These are phyloP conservation scores for Conringia planisiliqua DNA, from an alignment of 345 rosid genomes.

Conservation along the genomic window DNA sequence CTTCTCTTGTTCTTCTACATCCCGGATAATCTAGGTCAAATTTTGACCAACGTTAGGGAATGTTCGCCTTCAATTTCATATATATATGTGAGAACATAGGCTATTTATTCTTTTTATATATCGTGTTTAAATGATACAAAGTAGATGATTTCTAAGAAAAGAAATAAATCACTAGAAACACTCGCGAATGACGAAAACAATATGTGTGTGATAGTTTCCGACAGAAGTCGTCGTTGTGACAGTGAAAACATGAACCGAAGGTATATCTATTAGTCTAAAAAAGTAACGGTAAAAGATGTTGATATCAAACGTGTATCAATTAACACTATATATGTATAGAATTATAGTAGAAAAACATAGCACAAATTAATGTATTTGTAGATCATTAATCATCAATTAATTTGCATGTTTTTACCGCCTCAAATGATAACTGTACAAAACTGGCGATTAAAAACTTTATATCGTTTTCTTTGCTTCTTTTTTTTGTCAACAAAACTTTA, in stretches of 20 bases:
- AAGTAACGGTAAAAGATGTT: background rate
- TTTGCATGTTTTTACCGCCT: background rate
- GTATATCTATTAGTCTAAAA: background rate
- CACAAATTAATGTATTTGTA: background rate
- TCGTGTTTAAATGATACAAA: background rate
- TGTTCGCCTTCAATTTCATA: background rate
- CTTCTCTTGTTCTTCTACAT: background rate
- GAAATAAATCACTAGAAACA: background rate
- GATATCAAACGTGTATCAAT: background rate
- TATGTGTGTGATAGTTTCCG: background rate
- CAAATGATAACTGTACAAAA: background rate
- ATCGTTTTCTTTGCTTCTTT: no score
- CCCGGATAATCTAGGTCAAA: background rate
- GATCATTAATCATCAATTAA: no score
- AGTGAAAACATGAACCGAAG: background rate
- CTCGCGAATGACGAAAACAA: background rate
- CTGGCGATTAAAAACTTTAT: background rate
- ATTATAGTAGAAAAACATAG: no score
- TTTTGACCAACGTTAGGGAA: background rate
- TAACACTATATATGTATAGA: no score
- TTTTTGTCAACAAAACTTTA: no score
- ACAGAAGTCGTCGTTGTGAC: background rate
- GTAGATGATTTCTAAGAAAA: background rate
- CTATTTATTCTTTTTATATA: background rate
- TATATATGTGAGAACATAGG: constrained; percentile 2